These are phyloP conservation scores for Picea glauca DNA, from an alignment of 75 land plant genomes.

Conservation along the genomic window DNA sequence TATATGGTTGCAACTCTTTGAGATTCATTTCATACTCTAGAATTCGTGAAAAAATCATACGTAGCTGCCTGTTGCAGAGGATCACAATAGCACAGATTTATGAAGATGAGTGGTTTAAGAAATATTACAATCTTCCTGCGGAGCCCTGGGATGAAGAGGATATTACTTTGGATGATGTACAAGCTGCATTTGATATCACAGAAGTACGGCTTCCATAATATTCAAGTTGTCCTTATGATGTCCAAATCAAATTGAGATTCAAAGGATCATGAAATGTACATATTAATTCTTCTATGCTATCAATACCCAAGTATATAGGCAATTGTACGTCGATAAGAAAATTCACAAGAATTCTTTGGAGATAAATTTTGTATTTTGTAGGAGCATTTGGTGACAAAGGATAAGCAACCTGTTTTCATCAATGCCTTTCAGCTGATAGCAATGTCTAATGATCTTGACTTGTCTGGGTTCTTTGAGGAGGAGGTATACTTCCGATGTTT, in stretches of 20 bases:
- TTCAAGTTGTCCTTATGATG: background rate
- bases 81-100: slow-evolving; percentile 53
- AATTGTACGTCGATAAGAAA: background rate
- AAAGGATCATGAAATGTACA: background rate
- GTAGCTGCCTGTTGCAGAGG: slow-evolving; percentile 45
- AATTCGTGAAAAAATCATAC: background rate
- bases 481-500: slow-evolving; percentile 19
- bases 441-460: slow-evolving; percentile 61
- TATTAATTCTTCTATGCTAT: background rate
- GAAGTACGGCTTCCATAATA: slow-evolving; percentile 16
- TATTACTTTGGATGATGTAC: slow-evolving; percentile 31
- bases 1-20: background rate
- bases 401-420: slow-evolving; percentile 31
- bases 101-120: slow-evolving; percentile 63
- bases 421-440: slow-evolving; percentile 74
- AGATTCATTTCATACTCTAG: background rate
- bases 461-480: slow-evolving; percentile 60
- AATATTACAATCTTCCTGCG: slow-evolving; percentile 36
- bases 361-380: background rate
- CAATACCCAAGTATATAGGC: background rate
- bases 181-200: slow-evolving; percentile 25
- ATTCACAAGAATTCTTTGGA: background rate
- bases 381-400: slow-evolving; percentile 10
- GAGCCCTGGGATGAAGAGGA: slow-evolving; percentile 28
- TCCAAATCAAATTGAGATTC: background rate